Evolutionary conservation across 805 yeast species (phyloP), one percentile per base, ranked within the genome.

Genomic region (Nakazawaea holstii): DNA sequence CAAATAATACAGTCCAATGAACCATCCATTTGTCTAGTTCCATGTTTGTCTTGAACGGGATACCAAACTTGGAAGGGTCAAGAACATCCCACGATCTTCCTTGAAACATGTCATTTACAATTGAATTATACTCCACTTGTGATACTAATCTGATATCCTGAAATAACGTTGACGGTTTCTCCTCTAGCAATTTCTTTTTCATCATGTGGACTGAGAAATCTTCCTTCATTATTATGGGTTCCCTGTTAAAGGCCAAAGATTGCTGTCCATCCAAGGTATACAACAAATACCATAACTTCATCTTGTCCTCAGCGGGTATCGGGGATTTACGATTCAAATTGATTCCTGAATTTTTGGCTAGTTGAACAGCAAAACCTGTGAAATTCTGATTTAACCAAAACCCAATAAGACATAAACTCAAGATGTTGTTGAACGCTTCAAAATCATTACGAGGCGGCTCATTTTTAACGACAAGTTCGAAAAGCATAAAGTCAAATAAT

Each of bases 1-100:
- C 77, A 17, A 83, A 63, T 36, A 82, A 61, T 9, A 84, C 86
- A 0, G 90, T 80, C 90, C 90, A 83, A 17, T 83, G 82, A 4
- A 83, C 87, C 87, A 83, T 83, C 90, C 90, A 83, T 60, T 76
- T 80, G 56, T 83, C 90, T 33, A 83, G 62, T 49, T 82, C 87
- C 48, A 83, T 61, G 57, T 83, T 83, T 6, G 82, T 74, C 53
- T 76, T 77, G 58, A 85, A 82, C 0, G 88, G 88, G 8, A 83
- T 70, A 0, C 90, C 90, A 59, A 82, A 77, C 1, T 77, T 66
- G 1, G 80, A 67, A 0, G 88, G 88, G 0, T 77, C 67, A 35
- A 83, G 60, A 17, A 80, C 59, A 46, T 76, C 81, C 85, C 86
- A 79, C 0, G 83, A 80, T 52, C 76, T 69, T 2, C 82, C 82